Percentiles rank a stretch among this genome's conserved stretches.
phyloP scores from a whole-genome alignment of 768 basidiomycete species.

The Piloderma croceum region DNA sequence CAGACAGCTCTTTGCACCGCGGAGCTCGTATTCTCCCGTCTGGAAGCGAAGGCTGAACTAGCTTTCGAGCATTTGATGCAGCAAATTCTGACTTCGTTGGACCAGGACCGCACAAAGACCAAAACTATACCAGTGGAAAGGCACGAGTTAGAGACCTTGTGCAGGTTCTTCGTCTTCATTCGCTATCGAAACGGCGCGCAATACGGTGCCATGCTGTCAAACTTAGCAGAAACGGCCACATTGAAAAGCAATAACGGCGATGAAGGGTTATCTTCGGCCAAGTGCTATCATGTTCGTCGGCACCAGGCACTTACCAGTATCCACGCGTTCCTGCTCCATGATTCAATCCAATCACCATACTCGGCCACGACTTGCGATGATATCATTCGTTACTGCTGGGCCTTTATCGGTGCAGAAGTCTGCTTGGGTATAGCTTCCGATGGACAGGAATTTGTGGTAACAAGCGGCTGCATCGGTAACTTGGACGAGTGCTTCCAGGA shows the following conservation, averaged over 20 bases:
- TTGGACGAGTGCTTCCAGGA: conserved; percentile 43
- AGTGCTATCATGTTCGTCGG: conserved; percentile 8
- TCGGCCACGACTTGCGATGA: conserved; percentile 12
- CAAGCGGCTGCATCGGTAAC: conserved; percentile 49
- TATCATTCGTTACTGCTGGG: conserved; percentile 44
- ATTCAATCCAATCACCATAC: conserved; percentile 3
- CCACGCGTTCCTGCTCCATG: conserved; percentile 23
- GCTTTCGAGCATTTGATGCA: conserved; percentile 33
- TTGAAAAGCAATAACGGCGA: no score
- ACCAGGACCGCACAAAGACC: conserved; percentile 17
- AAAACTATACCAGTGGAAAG: conserved; percentile 26
- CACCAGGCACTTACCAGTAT: conserved; percentile 16
- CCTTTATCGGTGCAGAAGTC: conserved; percentile 42
- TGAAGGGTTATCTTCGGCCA: conserved; percentile 17
- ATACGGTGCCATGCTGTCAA: conserved; percentile 35
- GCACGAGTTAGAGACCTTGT: conserved; percentile 31
- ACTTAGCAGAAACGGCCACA: conserved; percentile 21
- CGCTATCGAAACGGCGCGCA: conserved; percentile 52
- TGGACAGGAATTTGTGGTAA: conserved; percentile 51
- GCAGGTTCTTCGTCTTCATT: conserved; percentile 49
- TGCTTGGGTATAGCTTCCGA: conserved; percentile 50
- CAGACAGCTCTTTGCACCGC: conserved; percentile 34
- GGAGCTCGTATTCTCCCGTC: conserved; percentile 35
- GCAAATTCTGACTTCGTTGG: conserved; percentile 8
- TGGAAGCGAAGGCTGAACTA: conserved; percentile 39